These are phyloP conservation scores for Friedmanniomyces endolithicus DNA, from an alignment of 495 filamentous ascomycete species.

Conservation along the genomic window DNA sequence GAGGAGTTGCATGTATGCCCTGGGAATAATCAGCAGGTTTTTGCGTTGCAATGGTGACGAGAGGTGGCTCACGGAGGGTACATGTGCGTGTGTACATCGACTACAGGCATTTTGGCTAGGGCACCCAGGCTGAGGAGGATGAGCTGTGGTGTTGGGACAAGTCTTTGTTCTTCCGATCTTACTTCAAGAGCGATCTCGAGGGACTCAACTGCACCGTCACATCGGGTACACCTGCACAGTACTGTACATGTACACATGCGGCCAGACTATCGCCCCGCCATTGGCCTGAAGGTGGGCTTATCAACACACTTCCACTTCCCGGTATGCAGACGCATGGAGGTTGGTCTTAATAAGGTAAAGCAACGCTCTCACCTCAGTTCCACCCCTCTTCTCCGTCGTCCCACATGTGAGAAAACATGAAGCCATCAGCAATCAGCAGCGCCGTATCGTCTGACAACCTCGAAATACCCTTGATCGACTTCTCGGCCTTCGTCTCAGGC, in stretches of 20 bases:
- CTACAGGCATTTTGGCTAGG: slow-evolving; percentile 33
- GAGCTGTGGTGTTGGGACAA: too few relatives aligned
- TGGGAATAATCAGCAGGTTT: not conserved
- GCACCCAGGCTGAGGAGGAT: not conserved
- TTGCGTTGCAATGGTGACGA: not conserved
- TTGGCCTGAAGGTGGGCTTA: not conserved
- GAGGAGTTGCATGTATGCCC: slow-evolving; percentile 65
- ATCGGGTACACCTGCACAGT: not conserved
- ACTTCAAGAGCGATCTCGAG: too few relatives aligned
- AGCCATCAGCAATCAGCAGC: slow-evolving; percentile 7
- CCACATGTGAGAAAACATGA: too few relatives aligned
- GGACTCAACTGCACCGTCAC: not conserved
- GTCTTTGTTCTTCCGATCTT: too few relatives aligned
- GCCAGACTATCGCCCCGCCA: not conserved
- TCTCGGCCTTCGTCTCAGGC: slow-evolving; percentile 59
- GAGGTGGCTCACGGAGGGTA: slow-evolving; percentile 27
- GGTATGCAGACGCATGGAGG: too few relatives aligned
- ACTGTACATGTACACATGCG: too few relatives aligned
- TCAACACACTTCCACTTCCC: not conserved
- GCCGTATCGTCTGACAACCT: slow-evolving; percentile 18
- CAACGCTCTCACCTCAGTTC: too few relatives aligned
- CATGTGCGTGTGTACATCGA: slow-evolving; percentile 81
- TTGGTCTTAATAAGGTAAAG: too few relatives aligned
- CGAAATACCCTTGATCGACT: slow-evolving; percentile 55
- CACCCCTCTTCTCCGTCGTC: too few relatives aligned